Evolutionary conservation across 192 early-diverging fungal genomes (phyloP).

Genomic region (Bifiguratus adelaidae): DNA sequence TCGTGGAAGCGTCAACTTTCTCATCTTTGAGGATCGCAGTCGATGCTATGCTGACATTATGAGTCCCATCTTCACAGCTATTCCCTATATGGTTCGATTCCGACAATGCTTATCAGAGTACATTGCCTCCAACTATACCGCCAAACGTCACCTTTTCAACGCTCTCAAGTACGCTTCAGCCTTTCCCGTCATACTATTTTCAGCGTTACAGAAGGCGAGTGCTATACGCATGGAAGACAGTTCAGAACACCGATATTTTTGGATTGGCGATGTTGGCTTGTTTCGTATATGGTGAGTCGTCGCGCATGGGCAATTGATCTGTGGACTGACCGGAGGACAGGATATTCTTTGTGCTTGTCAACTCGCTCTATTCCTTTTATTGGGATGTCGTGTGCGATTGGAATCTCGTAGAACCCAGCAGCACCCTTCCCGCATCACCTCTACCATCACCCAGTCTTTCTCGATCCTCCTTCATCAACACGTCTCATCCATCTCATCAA

Average conservation of each 20-base stretch:
- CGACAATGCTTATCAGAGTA: slow-evolving; percentile 74
- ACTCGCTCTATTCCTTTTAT: slow-evolving; percentile 89
- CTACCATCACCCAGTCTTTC: background rate
- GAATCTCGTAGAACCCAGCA: slow-evolving; percentile 36
- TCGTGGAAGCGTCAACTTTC: slow-evolving; percentile 7
- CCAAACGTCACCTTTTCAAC: slow-evolving; percentile 75
- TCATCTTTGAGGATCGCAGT: slow-evolving; percentile 19
- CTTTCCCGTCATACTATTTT: slow-evolving; percentile 60
- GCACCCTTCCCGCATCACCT: slow-evolving; percentile 5
- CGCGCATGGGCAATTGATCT: background rate
- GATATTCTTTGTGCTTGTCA: slow-evolving; percentile 57
- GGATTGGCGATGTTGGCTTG: slow-evolving; percentile 10
- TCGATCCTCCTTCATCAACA: background rate
- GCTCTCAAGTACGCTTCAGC: slow-evolving; percentile 86
- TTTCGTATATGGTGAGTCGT: slow-evolving; percentile 26
- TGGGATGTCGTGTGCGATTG: slow-evolving; percentile 96
- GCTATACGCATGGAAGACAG: slow-evolving; percentile 21
- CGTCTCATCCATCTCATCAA: background rate
- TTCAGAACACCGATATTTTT: slow-evolving; percentile 3
- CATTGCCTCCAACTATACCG: slow-evolving; percentile 32
- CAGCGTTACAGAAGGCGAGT: slow-evolving; percentile 33
- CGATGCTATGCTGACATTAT: slow-evolving; percentile 36
- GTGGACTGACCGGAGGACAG: slow-evolving; percentile 13
- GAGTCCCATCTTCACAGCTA: slow-evolving; percentile 55
- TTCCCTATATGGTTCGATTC: slow-evolving; percentile 71